Evolutionary conservation across 768 basidiomycete species (phyloP).

Genomic region (Suillus americanus): DNA sequence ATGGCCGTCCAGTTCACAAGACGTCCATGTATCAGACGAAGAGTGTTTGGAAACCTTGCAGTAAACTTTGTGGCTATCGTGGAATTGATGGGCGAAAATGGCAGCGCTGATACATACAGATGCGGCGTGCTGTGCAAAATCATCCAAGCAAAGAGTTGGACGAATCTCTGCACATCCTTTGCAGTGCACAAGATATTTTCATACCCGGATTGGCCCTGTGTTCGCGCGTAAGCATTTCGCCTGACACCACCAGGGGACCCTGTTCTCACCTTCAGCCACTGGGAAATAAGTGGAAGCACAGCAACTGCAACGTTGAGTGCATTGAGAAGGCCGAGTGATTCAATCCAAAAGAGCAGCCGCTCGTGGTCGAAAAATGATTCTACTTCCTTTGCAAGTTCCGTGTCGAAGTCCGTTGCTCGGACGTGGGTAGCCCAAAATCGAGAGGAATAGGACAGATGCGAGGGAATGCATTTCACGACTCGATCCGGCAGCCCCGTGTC

Average conservation of each 20-base stretch:
- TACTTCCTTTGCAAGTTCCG: not conserved
- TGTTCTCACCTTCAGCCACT: not conserved
- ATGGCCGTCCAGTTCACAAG: constrained; percentile 5
- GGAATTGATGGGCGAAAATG: constrained; percentile 18
- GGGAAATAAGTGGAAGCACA: not conserved
- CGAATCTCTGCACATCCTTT: constrained; percentile 14
- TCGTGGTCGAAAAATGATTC: constrained; percentile 6
- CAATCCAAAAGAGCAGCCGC: constrained; percentile 11
- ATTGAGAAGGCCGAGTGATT: constrained; percentile 2
- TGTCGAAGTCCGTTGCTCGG: not conserved
- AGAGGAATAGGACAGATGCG: constrained; percentile 12
- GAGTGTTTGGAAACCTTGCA: no score
- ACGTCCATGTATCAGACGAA: not conserved
- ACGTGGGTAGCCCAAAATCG: constrained; percentile 15
- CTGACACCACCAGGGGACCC: not conserved
- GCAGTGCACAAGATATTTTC: not conserved
- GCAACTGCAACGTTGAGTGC: not conserved
- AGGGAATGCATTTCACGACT: not conserved
- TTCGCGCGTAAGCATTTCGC: not conserved
- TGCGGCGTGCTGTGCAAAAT: constrained; percentile 22
- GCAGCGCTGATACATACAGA: constrained; percentile 24
- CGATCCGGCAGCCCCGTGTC: constrained; percentile 6
- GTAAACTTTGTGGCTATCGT: no score
- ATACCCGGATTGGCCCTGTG: not conserved
- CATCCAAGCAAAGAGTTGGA: constrained; percentile 11